A percentile compares a stretch with the other conserved stretches of the same genome.
phyloP scores from a whole-genome alignment of 306 rosid species.

The Alnus rubra region DNA sequence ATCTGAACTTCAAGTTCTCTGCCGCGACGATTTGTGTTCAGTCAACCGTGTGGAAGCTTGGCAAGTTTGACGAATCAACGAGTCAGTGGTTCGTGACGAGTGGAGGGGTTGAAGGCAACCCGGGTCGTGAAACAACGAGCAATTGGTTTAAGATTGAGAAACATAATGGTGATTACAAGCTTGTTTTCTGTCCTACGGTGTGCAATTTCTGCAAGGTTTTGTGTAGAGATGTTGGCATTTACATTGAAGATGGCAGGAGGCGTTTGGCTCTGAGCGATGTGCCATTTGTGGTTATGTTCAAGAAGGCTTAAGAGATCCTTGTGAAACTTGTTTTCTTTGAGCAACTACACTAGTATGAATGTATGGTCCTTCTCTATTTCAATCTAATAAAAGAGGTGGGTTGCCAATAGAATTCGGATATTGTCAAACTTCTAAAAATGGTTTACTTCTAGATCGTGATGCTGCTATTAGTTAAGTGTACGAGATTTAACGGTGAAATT shows the following conservation, averaged over 20 bases:
- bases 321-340: too few species aligned
- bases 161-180: conserved; percentile 35
- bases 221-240: conserved; percentile 52
- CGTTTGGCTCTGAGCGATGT: conserved; percentile 39
- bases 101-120: conserved; percentile 52
- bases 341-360: too few species aligned
- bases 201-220: conserved; percentile 42
- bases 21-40: conserved; percentile 20
- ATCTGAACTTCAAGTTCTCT: conserved; percentile 46
- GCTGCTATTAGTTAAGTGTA: too few species aligned
- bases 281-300: conserved; percentile 40
- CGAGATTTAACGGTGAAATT: too few species aligned
- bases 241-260: conserved; percentile 27
- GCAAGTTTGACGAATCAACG: conserved; percentile 25
- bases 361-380: too few species aligned
- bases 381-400: too few species aligned
- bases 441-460: too few species aligned
- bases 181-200: conserved; percentile 57
- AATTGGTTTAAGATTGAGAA: conserved; percentile 75
- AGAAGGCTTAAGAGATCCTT: conserved; percentile 16
- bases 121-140: conserved; percentile 33
- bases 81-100: conserved; percentile 50
- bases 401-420: too few species aligned
- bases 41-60: conserved; percentile 56
- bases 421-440: too few species aligned